Base-by-base conservation (phyloP, 1,284 basidiomycete species). In the Exsudoporus floridanus region DNA sequence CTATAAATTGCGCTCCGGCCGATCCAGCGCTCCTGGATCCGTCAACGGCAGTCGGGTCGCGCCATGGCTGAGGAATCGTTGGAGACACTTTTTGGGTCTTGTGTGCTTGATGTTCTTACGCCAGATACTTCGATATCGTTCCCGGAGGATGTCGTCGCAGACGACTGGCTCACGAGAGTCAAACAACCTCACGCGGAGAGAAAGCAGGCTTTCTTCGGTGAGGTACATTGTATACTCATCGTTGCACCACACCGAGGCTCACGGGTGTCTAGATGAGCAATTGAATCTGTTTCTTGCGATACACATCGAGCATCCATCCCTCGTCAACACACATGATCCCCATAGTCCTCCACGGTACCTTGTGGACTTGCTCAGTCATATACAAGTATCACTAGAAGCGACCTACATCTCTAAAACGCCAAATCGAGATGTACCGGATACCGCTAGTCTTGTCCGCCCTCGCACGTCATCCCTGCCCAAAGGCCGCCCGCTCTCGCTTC, bases 301-400 rank as follows among this genome's bases (percentile, higher is more conserved):
- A 48, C 74, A 74, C 41, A 67, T 89, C 30, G 75, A 79, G 21
- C 71, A 78, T 55, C 69, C 75, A 36, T 64, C 71, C 13, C 59
- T 67, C 19, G 61, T 69, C 27, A 49, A 60, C 25, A 59, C 71
- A 14, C 65, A 66, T 19, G 70, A 77, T 49, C 66, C 69, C 5
- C 59, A 67, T 7, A 60, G 73, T 30, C 86, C 86, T 16, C 84
- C 88, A 3, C 61, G 74, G 9, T 59, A 75, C 18, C 70, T 92
- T 19, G 73, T 89, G 16, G 73, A 81, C 2, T 85, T 90, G 62
- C 74, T 93, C 25, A 73, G 82, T 1, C 86, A 88, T 63, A 70
- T 89, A 4, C 87, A 94, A 71, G 74, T 93, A 21, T 83, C 90
- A 1, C 78, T 92, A 38, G 90, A 92, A 41, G 88, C 90, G 0